Percentiles rank a stretch among this genome's conserved stretches.
Evolutionary conservation across 2,329 filamentous ascomycete genomes (phyloP).

Genomic region (Alternaria conjuncta): DNA sequence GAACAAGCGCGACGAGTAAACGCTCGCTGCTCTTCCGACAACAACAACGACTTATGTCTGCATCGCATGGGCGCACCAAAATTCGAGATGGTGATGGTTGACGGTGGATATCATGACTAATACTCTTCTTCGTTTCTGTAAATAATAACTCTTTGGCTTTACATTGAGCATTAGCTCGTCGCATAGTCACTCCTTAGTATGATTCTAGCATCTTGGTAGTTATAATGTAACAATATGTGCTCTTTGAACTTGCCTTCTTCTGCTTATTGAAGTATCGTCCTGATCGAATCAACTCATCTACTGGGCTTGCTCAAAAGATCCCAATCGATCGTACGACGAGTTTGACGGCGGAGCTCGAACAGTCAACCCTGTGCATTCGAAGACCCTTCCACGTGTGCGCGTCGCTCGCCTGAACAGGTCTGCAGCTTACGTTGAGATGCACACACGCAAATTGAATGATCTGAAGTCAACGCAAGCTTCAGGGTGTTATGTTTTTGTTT

Average conservation of each 20-base stretch:
- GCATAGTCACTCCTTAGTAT: conserved; percentile 14
- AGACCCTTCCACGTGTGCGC: neutral
- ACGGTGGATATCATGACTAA: conserved; percentile 3
- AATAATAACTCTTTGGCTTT: conserved; percentile 7
- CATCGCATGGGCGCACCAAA: neutral
- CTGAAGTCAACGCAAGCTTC: neutral
- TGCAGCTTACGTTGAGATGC: neutral
- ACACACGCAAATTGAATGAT: neutral
- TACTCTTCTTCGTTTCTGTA: conserved; percentile 1
- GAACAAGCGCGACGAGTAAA: conserved; percentile 17
- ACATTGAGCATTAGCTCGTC: conserved; percentile 5
- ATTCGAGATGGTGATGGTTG: neutral
- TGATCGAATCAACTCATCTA: neutral
- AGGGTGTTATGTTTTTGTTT: neutral
- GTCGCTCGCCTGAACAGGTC: neutral
- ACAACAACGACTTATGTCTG: conserved; percentile 1
- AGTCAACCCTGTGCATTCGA: neutral
- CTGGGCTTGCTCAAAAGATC: neutral
- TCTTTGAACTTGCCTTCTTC: neutral
- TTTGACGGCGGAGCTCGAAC: neutral
- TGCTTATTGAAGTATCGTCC: neutral
- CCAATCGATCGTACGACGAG: neutral
- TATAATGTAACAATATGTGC: conserved; percentile 10
- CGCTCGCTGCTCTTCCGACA: neutral
- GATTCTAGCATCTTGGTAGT: conserved; percentile 1